phyloP scores from a whole-genome alignment of 2,329 filamentous ascomycete species.

The Geosmithia morbida region DNA sequence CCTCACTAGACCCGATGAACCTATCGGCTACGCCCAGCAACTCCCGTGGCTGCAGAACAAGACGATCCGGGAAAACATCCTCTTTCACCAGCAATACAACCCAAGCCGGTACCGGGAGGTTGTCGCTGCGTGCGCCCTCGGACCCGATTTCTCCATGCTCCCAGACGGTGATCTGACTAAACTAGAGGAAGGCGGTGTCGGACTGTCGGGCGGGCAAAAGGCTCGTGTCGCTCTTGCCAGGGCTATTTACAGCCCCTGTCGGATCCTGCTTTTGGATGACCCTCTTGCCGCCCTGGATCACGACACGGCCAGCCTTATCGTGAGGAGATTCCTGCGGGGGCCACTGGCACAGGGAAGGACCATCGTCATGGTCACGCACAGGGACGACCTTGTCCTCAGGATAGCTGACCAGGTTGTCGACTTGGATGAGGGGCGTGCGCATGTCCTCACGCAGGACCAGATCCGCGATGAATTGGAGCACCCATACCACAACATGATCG shows the following conservation, averaged over 20 bases:
- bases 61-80: constrained; percentile 49
- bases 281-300: constrained; percentile 50
- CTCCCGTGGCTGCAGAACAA: constrained; percentile 52
- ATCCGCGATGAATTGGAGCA: constrained; percentile 22
- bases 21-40: constrained; percentile 42
- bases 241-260: constrained; percentile 43
- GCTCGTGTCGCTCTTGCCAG: constrained; percentile 48
- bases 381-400: constrained; percentile 62
- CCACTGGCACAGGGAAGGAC: constrained; percentile 49
- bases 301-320: constrained; percentile 42
- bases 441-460: constrained; percentile 29
- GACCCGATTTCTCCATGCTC: constrained; percentile 40
- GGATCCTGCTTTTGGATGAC: constrained; percentile 46
- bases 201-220: constrained; percentile 49
- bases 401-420: constrained; percentile 63
- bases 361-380: constrained; percentile 67
- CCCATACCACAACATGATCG: constrained; percentile 14
- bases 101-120: constrained; percentile 40
- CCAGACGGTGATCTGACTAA: constrained; percentile 41
- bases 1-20: constrained; percentile 29
- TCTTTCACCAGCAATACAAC: constrained; percentile 45
- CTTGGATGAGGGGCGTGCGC: constrained; percentile 45
- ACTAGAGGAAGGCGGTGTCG: constrained; percentile 48
- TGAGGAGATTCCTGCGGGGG: constrained; percentile 47
- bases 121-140: constrained; percentile 44